Evolutionary conservation across 2,329 filamentous ascomycete genomes (phyloP), one percentile per base, ranked within the genome.

Genomic region (Aspergillus eucalypticola): DNA sequence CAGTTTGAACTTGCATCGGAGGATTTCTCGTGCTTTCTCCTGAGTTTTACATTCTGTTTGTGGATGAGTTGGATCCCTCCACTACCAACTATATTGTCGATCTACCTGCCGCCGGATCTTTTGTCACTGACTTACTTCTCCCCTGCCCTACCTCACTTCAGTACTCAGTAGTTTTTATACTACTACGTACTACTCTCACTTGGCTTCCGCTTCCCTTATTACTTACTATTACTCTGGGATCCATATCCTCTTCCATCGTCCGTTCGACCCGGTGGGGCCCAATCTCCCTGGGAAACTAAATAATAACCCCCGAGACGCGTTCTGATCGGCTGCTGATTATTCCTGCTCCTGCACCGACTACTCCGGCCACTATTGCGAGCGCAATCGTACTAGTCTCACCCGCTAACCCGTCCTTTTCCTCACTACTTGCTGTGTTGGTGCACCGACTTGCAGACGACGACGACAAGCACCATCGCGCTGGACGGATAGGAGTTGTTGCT

Each of bases 261-360:
- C 19, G 21, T 19, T 44, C 46, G 42, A 25, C 29, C 23, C 53
- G 39, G 53, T 50, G 61, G 49, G 55, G 54, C 55, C 54, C 61
- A 63, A 55, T 55, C 25, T 63, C 60, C 44, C 51, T 60, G 38
- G 48, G 32, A 42, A 59, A 46, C 27, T 35, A 23, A 35, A 50
- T 32, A 32, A 27, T 49, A 50, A 32, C 46, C 25, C 46, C 46
- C 46, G 46, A 50, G 59, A 35, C 50, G 58, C 58, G 59, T 59
- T 58, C 60, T 59, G 60, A 62, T 62, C 60, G 60, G 27, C 60
- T 57, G 27, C 56, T 60, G 53, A 56, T 57, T 62, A 53, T 56
- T 62, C 32, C 50, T 54, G 53, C 53, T 44, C 13, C 32, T 54
- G n/a, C 44, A 46, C 58, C 44, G 44, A 41, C 32, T 50, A 23